Evolutionary conservation across 495 filamentous ascomycete genomes (phyloP), one percentile per base, ranked within the genome.

Genomic region (Aspergillus incahuasiensis): DNA sequence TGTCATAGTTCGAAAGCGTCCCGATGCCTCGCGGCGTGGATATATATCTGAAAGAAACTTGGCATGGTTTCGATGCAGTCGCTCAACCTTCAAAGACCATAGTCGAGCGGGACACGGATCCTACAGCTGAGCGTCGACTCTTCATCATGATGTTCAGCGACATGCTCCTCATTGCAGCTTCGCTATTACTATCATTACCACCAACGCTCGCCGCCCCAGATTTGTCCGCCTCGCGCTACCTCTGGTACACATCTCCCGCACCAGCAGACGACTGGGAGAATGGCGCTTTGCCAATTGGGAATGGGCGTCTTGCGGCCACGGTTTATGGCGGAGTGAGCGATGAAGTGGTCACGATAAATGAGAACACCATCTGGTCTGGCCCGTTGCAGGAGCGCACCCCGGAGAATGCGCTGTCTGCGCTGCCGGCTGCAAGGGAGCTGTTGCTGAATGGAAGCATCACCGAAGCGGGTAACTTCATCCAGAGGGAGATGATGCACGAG

Each of bases 281-380:
- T 16, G 40, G 40, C n/a, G 40, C 40, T 3, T 21, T 56, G 21
- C 67, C 68, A 9, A 69, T 81, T 47, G 74, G 77, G 20, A 80
- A 79, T 61, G 75, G 76, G 48, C 58, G 76, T 25, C 61, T 80
- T 16, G 78, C 71, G 0, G 74, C 66, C 22, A 59, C 71, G 32
- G 58, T 81, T 18, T 73, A 64, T 52, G 77, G 76, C 8, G 57
- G 63, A n/a, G 50, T 21, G 13, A 2, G 54, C 2, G 60, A 56
- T n/a, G 75, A 78, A 53, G 62, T 68, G 24, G 20, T 78, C 11
- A 58, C 62, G 15, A 50, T 79, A 24, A 79, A 78, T 47, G 77
- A 81, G 57, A 70, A 79, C 54, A 74, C 74, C 24, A 60, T 78
- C 42, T 78, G 73, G 77, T 70, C 62, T 44, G 77, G 76, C 12